These are phyloP conservation scores for Sphaerostilbella broomeana DNA, from an alignment of 2,329 filamentous ascomycete species.

Conservation along the genomic window DNA sequence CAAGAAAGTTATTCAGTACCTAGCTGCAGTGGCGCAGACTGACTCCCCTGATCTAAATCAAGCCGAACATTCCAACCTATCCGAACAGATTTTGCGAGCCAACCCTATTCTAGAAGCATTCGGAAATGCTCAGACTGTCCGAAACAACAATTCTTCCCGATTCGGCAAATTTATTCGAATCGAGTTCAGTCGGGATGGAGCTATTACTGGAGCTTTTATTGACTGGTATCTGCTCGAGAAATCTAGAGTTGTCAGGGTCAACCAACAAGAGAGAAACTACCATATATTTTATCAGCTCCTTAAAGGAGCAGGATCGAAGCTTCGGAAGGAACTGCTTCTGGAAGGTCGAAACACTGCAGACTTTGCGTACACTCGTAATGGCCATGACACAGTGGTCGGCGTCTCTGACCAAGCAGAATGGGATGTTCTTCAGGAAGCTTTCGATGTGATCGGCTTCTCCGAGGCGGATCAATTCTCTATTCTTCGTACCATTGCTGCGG, in stretches of 20 bases:
- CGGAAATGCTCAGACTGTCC: constrained; percentile 93
- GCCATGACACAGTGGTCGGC: constrained; percentile 85
- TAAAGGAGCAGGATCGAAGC: constrained; percentile 66
- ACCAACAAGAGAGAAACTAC: constrained; percentile 85
- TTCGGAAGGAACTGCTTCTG: constrained; percentile 73
- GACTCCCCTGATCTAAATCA: constrained; percentile 63
- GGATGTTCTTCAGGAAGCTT: constrained; percentile 84
- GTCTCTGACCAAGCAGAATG: constrained; percentile 90
- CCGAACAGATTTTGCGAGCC: constrained; percentile 89
- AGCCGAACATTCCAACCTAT: constrained; percentile 70
- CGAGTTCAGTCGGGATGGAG: constrained; percentile 79
- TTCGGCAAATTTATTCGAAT: constrained; percentile 99
- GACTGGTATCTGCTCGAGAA: constrained; percentile 99
- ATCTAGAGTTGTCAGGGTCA: constrained; percentile 89
- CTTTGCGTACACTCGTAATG: constrained; percentile 85
- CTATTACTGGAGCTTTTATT: constrained; percentile 93
- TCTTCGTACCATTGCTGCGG: constrained; percentile 79
- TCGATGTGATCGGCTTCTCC: constrained; percentile 87
- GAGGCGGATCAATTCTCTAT: constrained; percentile 78
- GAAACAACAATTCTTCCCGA: constrained; percentile 96
- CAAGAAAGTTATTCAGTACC: constrained; percentile 98
- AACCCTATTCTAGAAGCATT: constrained; percentile 98
- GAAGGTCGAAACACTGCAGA: constrained; percentile 70
- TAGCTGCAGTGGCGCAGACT: constrained; percentile 84
- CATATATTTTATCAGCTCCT: constrained; percentile 96